Percentiles rank a stretch among this genome's conserved stretches.
These are phyloP conservation scores for Monsonia emarginata DNA, from an alignment of 441 rosid genomes.

Conservation along the genomic window DNA sequence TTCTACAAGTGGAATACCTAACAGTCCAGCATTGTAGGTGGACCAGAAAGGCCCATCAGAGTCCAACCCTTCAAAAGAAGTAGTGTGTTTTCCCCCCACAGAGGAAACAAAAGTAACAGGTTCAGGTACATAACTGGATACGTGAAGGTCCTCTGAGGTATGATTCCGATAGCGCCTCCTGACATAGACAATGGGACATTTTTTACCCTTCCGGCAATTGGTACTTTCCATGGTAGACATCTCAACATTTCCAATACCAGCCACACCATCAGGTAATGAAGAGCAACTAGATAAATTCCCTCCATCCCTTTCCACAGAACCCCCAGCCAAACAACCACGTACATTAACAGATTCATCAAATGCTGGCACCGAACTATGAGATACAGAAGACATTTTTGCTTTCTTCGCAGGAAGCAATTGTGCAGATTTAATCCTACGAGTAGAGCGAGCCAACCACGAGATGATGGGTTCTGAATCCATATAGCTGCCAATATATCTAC, in stretches of 20 bases:
- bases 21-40: slow-evolving; percentile 26
- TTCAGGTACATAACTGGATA: slow-evolving; percentile 16
- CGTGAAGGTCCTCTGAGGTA: slow-evolving; percentile 17
- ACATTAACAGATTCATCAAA: slow-evolving; percentile 22
- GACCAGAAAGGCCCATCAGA: slow-evolving; percentile 31
- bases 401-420: slow-evolving; percentile 40
- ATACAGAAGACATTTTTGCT: slow-evolving; percentile 29
- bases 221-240: slow-evolving; percentile 25
- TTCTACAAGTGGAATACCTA: slow-evolving; percentile 27
- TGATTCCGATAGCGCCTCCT: slow-evolving; percentile 48
- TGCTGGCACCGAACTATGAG: slow-evolving; percentile 15
- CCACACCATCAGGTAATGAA: slow-evolving; percentile 25
- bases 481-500: slow-evolving; percentile 35
- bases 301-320: slow-evolving; percentile 23
- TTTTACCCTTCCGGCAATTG: slow-evolving; percentile 26
- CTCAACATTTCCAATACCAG: slow-evolving; percentile 27
- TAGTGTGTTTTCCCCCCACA: slow-evolving; percentile 22
- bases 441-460: slow-evolving; percentile 75
- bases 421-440: slow-evolving; percentile 47
- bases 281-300: slow-evolving; percentile 24
- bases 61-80: slow-evolving; percentile 24
- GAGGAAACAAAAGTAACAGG: slow-evolving; percentile 20
- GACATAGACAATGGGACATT: slow-evolving; percentile 64
- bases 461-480: slow-evolving; percentile 89
- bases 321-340: slow-evolving; percentile 23